Evolutionary conservation across 1,139 yeast genomes (phyloP), one percentile per base, ranked within the genome.

Genomic region (Citeromyces hawaiiensis): DNA sequence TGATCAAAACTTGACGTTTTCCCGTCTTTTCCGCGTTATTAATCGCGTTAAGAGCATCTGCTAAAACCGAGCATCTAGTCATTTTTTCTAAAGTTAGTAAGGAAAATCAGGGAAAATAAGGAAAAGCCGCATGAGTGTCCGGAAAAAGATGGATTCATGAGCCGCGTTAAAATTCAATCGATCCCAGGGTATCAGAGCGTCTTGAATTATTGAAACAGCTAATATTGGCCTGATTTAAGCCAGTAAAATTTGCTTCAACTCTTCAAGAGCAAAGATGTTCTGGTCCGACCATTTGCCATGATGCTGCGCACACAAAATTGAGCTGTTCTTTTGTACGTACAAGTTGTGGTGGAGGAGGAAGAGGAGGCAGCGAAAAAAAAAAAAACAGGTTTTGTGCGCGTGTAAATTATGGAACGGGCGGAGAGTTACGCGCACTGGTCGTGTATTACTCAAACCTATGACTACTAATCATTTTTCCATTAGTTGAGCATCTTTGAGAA

Each of bases 1-100:
- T 86, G 67, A 91, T 77, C 66, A 91, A 71, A 55, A 91, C 98
- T 76, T 91, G 98, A 73, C 98, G 85, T 76, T 91, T 91, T 70
- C 98, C 98, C 65, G 96, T 80, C 72, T 88, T 91, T 75, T 91
- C 98, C 67, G 98, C 98, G 68, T 91, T 91, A 88, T 88, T 86
- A 67, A 91, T 91, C 59, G 96, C 79, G 68, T 91, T 88, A 64
- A 91, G 83, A 64, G 98, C 97, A 73, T 91, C 98, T 61, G 97
- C 96, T 70, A 91, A 83, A 65, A 85, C 98, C 56, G 98, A 91
- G 58, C 96, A 75, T 77, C 97, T 88, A 66, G 97, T 87, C 97
- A 91, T 87, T 67, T 70, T 31, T 16, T 16, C 23, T 35, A 36
- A 35, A 36, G 45, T 42, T 40, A 43, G 45, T 39, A 39, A n/a